Conservation (phyloP, 805 yeast genomes). For the Cyberlindnera xylosilytica region DNA sequence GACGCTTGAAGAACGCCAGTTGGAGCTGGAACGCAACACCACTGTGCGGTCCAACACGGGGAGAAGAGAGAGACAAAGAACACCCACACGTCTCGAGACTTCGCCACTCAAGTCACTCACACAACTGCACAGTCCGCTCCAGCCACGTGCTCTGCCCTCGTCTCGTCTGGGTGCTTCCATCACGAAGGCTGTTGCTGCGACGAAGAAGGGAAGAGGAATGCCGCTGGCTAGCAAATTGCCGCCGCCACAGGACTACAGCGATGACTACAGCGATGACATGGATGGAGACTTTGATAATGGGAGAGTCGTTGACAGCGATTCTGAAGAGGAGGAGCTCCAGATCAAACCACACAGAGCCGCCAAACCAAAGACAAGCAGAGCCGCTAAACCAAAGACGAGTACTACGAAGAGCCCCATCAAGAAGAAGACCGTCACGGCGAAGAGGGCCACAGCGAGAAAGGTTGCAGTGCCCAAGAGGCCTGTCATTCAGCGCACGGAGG, state of each 20-base stretch:
- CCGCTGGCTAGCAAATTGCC: too few species aligned
- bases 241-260: background rate
- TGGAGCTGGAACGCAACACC: conserved; percentile 21
- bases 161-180: conserved; percentile 3
- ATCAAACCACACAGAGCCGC: background rate
- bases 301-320: conserved; percentile 9
- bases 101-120: conserved; percentile 11
- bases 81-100: conserved; percentile 8
- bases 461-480: conserved; percentile 4
- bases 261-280: conserved; percentile 3
- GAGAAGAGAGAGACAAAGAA: conserved; percentile 2
- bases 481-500: conserved; percentile 2
- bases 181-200: conserved; percentile 20
- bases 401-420: background rate
- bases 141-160: conserved; percentile 6
- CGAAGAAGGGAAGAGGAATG: conserved; percentile 3
- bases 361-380: too few species aligned
- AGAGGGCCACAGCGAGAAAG: conserved; percentile 7
- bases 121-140: conserved; percentile 13
- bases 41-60: conserved; percentile 15
- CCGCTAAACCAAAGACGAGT: background rate
- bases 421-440: conserved; percentile 1
- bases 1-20: conserved; percentile 14
- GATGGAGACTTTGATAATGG: conserved; percentile 1
- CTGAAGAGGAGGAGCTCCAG: conserved; percentile 5